Evolutionary conservation across 495 filamentous ascomycete genomes (phyloP).

Genomic region (Diplogelasinospora grovesii): DNA sequence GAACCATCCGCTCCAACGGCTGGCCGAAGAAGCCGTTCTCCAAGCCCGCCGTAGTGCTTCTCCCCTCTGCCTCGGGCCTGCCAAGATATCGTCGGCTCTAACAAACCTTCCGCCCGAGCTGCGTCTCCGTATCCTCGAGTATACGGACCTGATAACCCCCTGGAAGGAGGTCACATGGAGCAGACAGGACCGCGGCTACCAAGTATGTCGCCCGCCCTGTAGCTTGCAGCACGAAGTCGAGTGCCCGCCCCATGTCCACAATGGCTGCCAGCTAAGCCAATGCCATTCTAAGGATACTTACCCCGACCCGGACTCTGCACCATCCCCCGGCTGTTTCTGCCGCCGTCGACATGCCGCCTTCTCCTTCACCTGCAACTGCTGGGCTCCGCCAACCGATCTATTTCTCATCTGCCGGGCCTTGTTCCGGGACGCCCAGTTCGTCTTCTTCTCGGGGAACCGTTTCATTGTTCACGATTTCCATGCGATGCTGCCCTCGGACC

Average conservation of each 20-base stretch:
- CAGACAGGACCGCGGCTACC: constrained; percentile 5
- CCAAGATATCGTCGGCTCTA: not conserved
- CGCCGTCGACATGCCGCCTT: constrained; percentile 10
- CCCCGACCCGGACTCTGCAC: not conserved
- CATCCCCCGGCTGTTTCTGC: constrained; percentile 8
- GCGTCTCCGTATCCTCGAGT: constrained; percentile 8
- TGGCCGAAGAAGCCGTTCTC: not conserved
- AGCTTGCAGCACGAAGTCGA: not conserved
- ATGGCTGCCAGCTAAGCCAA: not conserved
- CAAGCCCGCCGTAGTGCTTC: constrained; percentile 1
- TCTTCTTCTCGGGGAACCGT: constrained; percentile 12
- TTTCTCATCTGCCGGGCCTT: constrained; percentile 9
- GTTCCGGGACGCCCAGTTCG: constrained; percentile 5
- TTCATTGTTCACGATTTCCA: constrained; percentile 10
- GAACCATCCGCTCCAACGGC: not conserved
- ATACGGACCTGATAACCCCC: constrained; percentile 8
- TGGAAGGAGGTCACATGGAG: constrained; percentile 12
- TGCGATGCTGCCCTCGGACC: not conserved
- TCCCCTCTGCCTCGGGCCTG: not conserved
- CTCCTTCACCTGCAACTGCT: constrained; percentile 10
- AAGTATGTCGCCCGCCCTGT: not conserved
- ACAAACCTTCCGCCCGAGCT: constrained; percentile 6
- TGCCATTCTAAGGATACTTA: not conserved
- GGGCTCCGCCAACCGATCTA: constrained; percentile 6
- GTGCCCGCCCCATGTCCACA: not conserved